phyloP scores from a whole-genome alignment of 2,329 filamentous ascomycete genomes.

The Aurifilum marmelostoma region DNA sequence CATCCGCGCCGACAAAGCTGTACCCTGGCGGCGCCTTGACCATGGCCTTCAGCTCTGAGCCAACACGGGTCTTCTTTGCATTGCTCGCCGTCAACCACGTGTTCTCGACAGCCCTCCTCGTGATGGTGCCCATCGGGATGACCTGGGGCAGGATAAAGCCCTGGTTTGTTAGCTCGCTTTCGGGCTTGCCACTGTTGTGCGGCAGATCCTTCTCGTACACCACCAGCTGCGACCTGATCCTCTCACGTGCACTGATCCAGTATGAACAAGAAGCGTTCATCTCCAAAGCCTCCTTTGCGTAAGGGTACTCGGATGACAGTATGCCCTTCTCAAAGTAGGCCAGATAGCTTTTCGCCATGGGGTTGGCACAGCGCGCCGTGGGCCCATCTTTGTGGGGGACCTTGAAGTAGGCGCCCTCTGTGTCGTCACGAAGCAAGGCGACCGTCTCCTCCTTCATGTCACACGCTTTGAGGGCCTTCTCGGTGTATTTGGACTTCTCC shows the following conservation, averaged over 20 bases:
- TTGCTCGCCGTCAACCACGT: slow-evolving; percentile 99
- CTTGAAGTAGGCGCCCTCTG: slow-evolving; percentile 76
- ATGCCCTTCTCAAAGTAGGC: slow-evolving; percentile 88
- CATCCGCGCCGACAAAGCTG: slow-evolving; percentile 93
- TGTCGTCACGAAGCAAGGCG: slow-evolving; percentile 61
- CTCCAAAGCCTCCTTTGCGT: slow-evolving; percentile 92
- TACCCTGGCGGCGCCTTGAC: slow-evolving; percentile 89
- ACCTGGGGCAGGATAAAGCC: slow-evolving; percentile 94
- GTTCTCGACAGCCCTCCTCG: slow-evolving; percentile 90
- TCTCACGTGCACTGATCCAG: slow-evolving; percentile 94
- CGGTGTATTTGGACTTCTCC: slow-evolving; percentile 66
- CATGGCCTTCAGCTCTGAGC: slow-evolving; percentile 97
- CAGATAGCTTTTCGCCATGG: slow-evolving; percentile 89
- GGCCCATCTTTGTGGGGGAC: slow-evolving; percentile 96
- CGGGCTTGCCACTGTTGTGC: slow-evolving; percentile 26
- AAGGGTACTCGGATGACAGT: slow-evolving; percentile 82
- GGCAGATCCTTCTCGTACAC: slow-evolving; percentile 74
- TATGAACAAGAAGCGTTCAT: slow-evolving; percentile 99
- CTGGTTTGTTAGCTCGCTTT: slow-evolving; percentile 33
- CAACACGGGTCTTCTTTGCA: slow-evolving; percentile 92
- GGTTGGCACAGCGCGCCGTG: slow-evolving; percentile 78
- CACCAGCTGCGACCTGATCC: slow-evolving; percentile 94
- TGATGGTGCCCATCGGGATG: slow-evolving; percentile 98
- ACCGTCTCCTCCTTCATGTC: slow-evolving; percentile 78
- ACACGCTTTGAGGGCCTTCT: slow-evolving; percentile 73